These are phyloP conservation scores for Penicillium sp. DNA, from an alignment of 2,329 filamentous ascomycete genomes.

Conservation along the genomic window DNA sequence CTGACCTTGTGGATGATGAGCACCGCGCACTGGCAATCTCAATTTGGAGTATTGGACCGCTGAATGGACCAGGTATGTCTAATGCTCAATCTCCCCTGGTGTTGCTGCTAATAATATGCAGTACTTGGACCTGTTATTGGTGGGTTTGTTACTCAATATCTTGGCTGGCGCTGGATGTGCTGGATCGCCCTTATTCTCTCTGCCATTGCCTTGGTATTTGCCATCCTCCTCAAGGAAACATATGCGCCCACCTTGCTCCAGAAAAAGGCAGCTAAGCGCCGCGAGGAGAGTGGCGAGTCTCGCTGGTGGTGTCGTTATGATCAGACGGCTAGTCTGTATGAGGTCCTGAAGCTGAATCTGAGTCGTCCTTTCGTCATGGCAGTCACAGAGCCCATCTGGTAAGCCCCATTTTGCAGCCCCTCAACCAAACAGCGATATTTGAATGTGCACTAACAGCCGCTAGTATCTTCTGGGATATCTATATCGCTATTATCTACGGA, in stretches of 20 bases:
- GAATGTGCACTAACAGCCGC: slow-evolving; percentile 3
- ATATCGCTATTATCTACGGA: slow-evolving; percentile 76
- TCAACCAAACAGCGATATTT: no score
- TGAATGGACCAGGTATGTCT: slow-evolving; percentile 67
- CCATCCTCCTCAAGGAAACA: slow-evolving; percentile 69
- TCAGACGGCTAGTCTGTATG: slow-evolving; percentile 63
- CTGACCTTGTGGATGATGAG: slow-evolving; percentile 80
- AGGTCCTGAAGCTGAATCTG: slow-evolving; percentile 73
- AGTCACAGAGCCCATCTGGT: slow-evolving; percentile 83
- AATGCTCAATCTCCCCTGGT: background rate
- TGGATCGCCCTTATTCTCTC: slow-evolving; percentile 77
- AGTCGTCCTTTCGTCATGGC: slow-evolving; percentile 76
- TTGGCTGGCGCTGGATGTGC: slow-evolving; percentile 87
- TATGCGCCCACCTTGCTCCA: slow-evolving; percentile 73
- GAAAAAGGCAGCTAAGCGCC: slow-evolving; percentile 62
- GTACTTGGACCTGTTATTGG: slow-evolving; percentile 71
- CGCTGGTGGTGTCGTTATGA: slow-evolving; percentile 83
- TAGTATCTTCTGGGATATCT: slow-evolving; percentile 73
- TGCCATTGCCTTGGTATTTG: slow-evolving; percentile 61
- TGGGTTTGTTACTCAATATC: slow-evolving; percentile 68
- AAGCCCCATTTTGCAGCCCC: slow-evolving; percentile 19
- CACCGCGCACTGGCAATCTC: slow-evolving; percentile 80
- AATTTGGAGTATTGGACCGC: slow-evolving; percentile 79
- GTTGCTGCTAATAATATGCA: slow-evolving; percentile 14
- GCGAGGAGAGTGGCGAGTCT: slow-evolving; percentile 70